These are phyloP conservation scores for Diutina catenulata DNA, from an alignment of 1,139 yeast genomes.

Conservation along the genomic window DNA sequence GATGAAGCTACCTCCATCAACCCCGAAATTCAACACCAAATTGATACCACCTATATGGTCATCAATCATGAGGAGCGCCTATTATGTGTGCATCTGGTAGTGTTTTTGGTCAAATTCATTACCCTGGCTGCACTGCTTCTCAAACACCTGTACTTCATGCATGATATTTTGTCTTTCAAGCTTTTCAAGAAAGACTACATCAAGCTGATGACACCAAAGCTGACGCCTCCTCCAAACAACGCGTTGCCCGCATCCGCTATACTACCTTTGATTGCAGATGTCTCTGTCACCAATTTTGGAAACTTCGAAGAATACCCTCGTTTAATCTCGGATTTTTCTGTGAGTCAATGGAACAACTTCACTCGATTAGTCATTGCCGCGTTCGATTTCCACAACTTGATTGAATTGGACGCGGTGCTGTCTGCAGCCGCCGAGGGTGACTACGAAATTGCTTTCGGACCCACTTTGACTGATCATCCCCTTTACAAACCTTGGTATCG, in stretches of 20 bases:
- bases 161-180: slow-evolving; percentile 1
- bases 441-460: slow-evolving; percentile 1
- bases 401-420: background rate
- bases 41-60: slow-evolving; percentile 5
- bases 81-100: background rate
- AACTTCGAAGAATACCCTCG: background rate
- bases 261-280: slow-evolving; percentile 1
- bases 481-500: background rate
- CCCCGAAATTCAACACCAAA: background rate
- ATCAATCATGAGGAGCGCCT: slow-evolving; percentile 1
- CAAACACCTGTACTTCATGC: slow-evolving; percentile 4
- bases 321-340: background rate
- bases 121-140: background rate
- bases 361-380: background rate
- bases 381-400: background rate
- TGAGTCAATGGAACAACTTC: background rate
- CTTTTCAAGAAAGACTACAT: background rate
- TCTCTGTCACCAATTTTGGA: background rate
- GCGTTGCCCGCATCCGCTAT: background rate
- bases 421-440: background rate
- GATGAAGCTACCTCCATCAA: background rate
- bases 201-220: background rate
- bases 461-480: background rate
- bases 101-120: background rate
- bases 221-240: background rate